Conservation (phyloP, 352 stramenopile species). For the Phytophthora quininea region DNA sequence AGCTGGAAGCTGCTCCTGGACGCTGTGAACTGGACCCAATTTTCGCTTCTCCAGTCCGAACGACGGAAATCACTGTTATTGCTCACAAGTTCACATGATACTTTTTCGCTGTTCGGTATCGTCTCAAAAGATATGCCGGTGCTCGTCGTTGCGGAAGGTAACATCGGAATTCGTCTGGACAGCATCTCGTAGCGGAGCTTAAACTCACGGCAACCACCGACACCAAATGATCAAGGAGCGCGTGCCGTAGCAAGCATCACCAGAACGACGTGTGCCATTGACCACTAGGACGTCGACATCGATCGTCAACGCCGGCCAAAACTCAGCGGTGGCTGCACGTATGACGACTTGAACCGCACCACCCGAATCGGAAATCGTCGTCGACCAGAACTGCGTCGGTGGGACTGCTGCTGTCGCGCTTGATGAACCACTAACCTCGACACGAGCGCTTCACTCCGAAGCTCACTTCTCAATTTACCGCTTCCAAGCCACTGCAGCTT, state of each 20-base stretch:
- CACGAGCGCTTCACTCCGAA: background rate
- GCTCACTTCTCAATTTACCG: slow-evolving; percentile 17
- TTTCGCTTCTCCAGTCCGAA: too few relatives aligned
- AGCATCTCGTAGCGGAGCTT: background rate
- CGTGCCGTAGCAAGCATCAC: background rate
- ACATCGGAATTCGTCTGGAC: slow-evolving; percentile 9
- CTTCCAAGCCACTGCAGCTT: slow-evolving; percentile 12
- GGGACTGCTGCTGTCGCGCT: background rate
- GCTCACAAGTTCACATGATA: background rate
- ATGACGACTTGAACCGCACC: background rate
- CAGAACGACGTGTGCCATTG: background rate
- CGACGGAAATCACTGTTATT: background rate
- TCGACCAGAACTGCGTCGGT: background rate
- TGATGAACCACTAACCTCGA: background rate
- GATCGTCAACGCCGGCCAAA: background rate
- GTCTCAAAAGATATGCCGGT: background rate
- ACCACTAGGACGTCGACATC: slow-evolving; percentile 4
- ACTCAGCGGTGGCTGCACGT: background rate
- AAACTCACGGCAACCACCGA: background rate
- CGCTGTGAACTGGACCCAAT: too few relatives aligned
- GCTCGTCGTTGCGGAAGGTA: slow-evolving; percentile 5
- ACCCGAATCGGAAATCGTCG: slow-evolving; percentile 3
- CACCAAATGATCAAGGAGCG: background rate
- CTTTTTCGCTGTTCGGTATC: too few relatives aligned
- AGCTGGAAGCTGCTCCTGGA: too few relatives aligned